Evolutionary conservation across 2,329 filamentous ascomycete genomes (phyloP).

Genomic region (Arthrobotrys iridis): DNA sequence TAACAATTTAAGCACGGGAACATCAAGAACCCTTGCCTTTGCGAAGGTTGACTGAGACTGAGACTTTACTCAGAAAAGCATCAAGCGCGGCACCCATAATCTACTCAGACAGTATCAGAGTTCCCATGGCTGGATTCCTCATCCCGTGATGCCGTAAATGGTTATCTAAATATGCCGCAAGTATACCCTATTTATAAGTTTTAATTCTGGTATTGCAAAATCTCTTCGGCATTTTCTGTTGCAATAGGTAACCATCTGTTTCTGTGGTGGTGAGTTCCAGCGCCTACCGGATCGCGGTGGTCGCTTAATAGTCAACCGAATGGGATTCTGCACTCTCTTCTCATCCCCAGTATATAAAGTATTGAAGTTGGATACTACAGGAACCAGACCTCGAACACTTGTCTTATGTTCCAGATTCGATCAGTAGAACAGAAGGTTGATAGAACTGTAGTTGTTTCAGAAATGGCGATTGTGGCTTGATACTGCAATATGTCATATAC

Average conservation of each 20-base stretch:
- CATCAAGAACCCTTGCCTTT: constrained; percentile 43
- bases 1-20: constrained; percentile 73
- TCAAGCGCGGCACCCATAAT: no score
- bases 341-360: background rate
- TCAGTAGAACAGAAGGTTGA: background rate
- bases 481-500: background rate
- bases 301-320: background rate
- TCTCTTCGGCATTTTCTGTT: background rate
- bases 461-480: background rate
- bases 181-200: background rate
- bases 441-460: background rate
- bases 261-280: background rate
- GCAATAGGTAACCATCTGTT: background rate
- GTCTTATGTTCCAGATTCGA: background rate
- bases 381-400: background rate
- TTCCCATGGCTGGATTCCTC: background rate
- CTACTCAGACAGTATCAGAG: background rate
- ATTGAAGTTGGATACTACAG: background rate
- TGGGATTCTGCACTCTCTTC: background rate
- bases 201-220: background rate
- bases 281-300: background rate
- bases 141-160: background rate
- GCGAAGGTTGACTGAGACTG: constrained; percentile 42
- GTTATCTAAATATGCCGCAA: background rate
- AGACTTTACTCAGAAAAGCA: background rate